A percentile compares a stretch with the other conserved stretches of the same genome.
Conservation (phyloP, 148 eudicot species). For the Silene conica region DNA sequence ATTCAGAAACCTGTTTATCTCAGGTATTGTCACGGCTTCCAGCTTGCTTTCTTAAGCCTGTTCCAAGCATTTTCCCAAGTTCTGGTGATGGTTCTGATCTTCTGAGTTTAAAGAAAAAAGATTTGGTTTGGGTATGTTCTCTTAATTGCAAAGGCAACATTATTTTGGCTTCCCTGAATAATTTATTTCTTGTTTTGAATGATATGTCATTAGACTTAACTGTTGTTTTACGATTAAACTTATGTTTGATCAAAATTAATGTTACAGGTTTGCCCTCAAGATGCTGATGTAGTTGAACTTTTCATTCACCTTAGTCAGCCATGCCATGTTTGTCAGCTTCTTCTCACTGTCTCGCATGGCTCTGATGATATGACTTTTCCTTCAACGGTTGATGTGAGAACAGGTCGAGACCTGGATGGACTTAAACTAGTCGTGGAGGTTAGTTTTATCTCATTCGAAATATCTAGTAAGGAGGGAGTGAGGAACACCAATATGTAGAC, state of each 20-base stretch:
- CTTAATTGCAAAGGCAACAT: constrained; percentile 12
- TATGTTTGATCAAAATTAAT: constrained; percentile 21
- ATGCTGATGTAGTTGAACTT: constrained; percentile 88
- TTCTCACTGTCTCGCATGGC: constrained; percentile 93
- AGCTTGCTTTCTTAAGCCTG: constrained; percentile 91
- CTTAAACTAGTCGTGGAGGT: constrained; percentile 95
- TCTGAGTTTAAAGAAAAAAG: constrained; percentile 84
- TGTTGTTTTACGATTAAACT: constrained; percentile 2
- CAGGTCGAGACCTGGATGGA: constrained; percentile 82
- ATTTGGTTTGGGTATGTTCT: constrained; percentile 73
- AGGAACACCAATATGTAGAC: neutral
- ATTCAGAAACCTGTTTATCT: constrained; percentile 22
- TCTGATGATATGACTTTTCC: constrained; percentile 95
- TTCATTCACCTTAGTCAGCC: constrained; percentile 94
- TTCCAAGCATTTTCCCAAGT: constrained; percentile 60
- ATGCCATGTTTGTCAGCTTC: constrained; percentile 97
- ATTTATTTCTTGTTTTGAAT: neutral
- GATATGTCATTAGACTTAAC: neutral
- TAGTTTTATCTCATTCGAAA: constrained; percentile 26
- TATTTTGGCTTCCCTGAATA: constrained; percentile 13
- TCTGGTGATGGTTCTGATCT: constrained; percentile 68
- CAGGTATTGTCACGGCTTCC: constrained; percentile 84
- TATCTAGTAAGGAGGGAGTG: constrained; percentile 11
- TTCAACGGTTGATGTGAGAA: constrained; percentile 89
- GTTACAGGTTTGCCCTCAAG: constrained; percentile 79